Base-by-base conservation (phyloP, 352 stramenopile genomes). In the Globisporangium polare region DNA sequence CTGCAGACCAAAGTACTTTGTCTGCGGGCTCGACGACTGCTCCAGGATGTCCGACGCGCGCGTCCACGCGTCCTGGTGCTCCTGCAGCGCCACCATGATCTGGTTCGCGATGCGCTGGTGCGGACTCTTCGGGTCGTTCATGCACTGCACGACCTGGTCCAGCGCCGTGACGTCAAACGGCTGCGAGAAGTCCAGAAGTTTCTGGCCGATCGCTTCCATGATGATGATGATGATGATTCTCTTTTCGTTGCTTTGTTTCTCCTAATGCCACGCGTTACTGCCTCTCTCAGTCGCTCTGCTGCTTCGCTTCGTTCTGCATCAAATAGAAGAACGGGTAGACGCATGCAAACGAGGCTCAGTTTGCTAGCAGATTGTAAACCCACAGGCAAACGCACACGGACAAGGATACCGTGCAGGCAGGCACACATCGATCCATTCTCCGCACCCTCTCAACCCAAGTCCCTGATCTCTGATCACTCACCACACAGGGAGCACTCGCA, bases 31-130 rank as follows among this genome's bases (percentile, higher is more conserved):
- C 43, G 72, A 88, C 20, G 86, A 95, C 65, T 97, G 74, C 73
- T 99, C 97, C 47, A 99, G 88, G 62, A 99, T 99, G 60, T 94
- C 90, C 47, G 97, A 97, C 20, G 95, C 96, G 58, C 85, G 82
- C 58, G 86, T 95, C 91, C 92, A 98, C 57, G 94, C 86, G 66
- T 97, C 89, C 68, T 95, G 84, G 69, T 98, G 86, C 67, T 97
- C 88, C 71, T 98, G 92, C 63, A 98, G 79, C 68, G 85, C 84
- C 63, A 97, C 92, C 85, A 98, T 91, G 68, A 98, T 92, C 77
- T 97, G 75, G 69, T 98, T 97, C 33, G 92, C 94, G 58, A 94
- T 81, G 43, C 73, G 72, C 68, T 91, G 84, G 73, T 99, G 90
- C 13, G 97, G 96, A 58, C 97, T 94, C 62, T 89, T 91, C 22